Base-by-base conservation (phyloP, 1,284 basidiomycete genomes). In the Hypsizygus ulmarius region DNA sequence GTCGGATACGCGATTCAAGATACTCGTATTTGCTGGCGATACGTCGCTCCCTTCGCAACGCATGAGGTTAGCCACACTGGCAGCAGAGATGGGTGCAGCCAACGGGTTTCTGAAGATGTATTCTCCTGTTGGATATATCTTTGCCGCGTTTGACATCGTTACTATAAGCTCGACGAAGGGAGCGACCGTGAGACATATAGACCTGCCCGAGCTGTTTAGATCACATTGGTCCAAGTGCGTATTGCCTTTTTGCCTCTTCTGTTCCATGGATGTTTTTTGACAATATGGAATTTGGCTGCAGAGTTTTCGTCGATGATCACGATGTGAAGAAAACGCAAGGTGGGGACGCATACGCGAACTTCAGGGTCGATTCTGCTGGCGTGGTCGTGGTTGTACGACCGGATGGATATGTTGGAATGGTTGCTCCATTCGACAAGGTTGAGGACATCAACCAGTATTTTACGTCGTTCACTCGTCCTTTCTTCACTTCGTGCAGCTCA, bases 1-100 rank as follows among this genome's bases (percentile, higher is more conserved):
- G 3, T 73, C 86, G 9, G 82, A 90, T 56, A 73, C 73, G 7
- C 79, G 83, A n/a, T 90, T 87, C 74, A 85, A 88, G 58, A 47
- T 90, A 27, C 67, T 91, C 38, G 67, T 89, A 10, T 90, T 90
- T 63, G 68, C 75, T 0, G 88, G 89, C 6, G 69, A 82, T 50
- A 63, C 77, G 5, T 66, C 65, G 5, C 57, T 75, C 15, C 34
- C 64, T 8, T 55, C 50, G 3, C 76, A 80, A 44, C 61, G 67
- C 7, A 56, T 56, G 25, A 69, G 69, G 45, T 56, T 84, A 5
- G 56, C 69, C 9, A 47, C 53, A 12, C 64, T 82, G 28, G 79
- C 79, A 7, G 64, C 69, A 33, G 70, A 74, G 43, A 51, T 82
- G 38, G 64, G 56, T 53, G 47, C 61, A 29, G 57, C 66, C n/a